Base-by-base conservation (phyloP, 306 rosid species). In the Argentina anserina region DNA sequence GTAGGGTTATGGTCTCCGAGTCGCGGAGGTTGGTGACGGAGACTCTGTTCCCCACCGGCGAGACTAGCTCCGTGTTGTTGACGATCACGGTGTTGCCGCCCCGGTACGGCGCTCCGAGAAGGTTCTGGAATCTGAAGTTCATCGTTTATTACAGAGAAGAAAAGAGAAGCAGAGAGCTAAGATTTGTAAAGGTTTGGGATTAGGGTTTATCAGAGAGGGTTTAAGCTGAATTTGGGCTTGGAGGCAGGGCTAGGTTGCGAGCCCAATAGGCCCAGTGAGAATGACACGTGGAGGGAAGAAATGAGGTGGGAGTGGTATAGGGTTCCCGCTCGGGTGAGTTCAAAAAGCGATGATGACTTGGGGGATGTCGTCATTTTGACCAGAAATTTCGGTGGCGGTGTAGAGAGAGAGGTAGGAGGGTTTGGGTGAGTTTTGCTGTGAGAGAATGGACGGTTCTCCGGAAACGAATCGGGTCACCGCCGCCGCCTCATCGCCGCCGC, bases 91-190 rank as follows among this genome's bases (percentile, higher is more conserved):
- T 80, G 81, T 91, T 90, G 59, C 99, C 98, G 4, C 98, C 98
- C 72, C 98, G 76, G 87, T 91, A 93, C 3, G 99, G 99, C 33
- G 97, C 97, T 64, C 99, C 97, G 0, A 94, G 88, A 18, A 94
- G 97, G 64, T 94, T 94, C 59, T 89, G 95, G 82, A 94, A 91
- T 74, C 91, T 68, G 89, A 80, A 94, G 75, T 94, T 91, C 99
- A 94, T 94, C 20, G 76, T 72, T 55, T 1, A 12, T 55, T 1
- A 12, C 17, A 52, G 28, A 21, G 58, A 20, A 49, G 25, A 18
- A 20, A 20, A 8, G 18, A 0, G 9, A 46, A 49, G 23, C 25
- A 6, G 25, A n/a, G 58, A 40, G 40, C 40, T 3, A 8, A 37
- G 40, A 6, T 37, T 0, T 0, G 40, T 37, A 37, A 9, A 37